These are phyloP conservation scores for Terfezia boudieri DNA, from an alignment of 495 filamentous ascomycete species.

Conservation along the genomic window DNA sequence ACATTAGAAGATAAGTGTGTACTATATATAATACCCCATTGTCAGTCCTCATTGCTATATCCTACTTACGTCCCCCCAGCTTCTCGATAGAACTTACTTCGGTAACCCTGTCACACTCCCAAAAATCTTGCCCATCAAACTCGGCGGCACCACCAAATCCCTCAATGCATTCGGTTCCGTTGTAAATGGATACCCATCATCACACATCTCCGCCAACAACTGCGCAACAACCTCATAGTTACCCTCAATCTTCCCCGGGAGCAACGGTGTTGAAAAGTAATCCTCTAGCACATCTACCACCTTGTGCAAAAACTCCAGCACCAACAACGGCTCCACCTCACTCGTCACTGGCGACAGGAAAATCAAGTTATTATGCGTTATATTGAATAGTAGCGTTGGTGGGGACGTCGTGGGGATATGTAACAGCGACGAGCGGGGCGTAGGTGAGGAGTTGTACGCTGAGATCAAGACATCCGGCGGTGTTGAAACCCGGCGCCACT, in stretches of 20 bases:
- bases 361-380: slow-evolving; percentile 64
- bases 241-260: slow-evolving; percentile 62
- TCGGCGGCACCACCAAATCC: slow-evolving; percentile 77
- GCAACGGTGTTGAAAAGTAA: slow-evolving; percentile 72
- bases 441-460: slow-evolving; percentile 65
- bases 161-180: slow-evolving; percentile 85
- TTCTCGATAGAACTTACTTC: slow-evolving; percentile 3
- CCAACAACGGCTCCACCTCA: slow-evolving; percentile 82
- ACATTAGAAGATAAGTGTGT: background rate
- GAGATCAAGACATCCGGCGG: slow-evolving; percentile 53
- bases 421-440: slow-evolving; percentile 66
- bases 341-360: slow-evolving; percentile 63
- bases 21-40: background rate
- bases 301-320: slow-evolving; percentile 85
- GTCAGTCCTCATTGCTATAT: too few species aligned
- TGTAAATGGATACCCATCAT: slow-evolving; percentile 70
- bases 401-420: slow-evolving; percentile 68
- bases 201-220: slow-evolving; percentile 85
- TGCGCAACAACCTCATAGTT: slow-evolving; percentile 92
- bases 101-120: slow-evolving; percentile 58
- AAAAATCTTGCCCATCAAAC: slow-evolving; percentile 74
- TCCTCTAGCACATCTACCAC: slow-evolving; percentile 87
- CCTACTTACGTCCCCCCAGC: too few species aligned
- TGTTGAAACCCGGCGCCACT: slow-evolving; percentile 48
- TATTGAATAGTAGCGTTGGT: slow-evolving; percentile 73